Evolutionary conservation across 2,329 filamentous ascomycete species (phyloP).

Genomic region (Arachnopeziza araneosa): DNA sequence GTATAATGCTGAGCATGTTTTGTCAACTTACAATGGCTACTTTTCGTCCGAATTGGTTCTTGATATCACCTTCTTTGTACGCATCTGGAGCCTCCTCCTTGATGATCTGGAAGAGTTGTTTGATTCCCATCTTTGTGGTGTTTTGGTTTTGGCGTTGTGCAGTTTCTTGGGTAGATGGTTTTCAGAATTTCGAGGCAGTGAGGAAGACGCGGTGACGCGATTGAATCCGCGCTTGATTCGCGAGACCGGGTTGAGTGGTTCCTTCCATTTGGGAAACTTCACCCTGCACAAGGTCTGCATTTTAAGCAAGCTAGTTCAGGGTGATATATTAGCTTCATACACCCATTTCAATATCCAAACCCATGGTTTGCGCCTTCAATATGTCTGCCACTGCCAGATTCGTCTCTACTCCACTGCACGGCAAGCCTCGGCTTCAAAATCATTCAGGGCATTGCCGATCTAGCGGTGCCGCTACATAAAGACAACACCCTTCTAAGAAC

Average conservation of each 20-base stretch:
- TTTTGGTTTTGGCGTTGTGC: background rate
- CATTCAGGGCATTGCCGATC: constrained; percentile 9
- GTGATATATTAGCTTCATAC: background rate
- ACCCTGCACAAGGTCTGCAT: background rate
- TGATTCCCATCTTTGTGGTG: constrained; percentile 52
- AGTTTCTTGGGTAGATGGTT: constrained; percentile 1
- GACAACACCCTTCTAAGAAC: background rate
- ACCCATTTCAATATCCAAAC: background rate
- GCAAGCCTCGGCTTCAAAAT: constrained; percentile 11
- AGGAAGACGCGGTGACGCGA: constrained; percentile 17
- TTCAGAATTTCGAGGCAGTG: background rate
- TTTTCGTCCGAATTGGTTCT: constrained; percentile 97
- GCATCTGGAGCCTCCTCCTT: constrained; percentile 92
- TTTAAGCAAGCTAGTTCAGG: background rate
- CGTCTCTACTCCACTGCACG: background rate
- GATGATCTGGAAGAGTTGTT: constrained; percentile 74
- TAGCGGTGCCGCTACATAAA: constrained; percentile 5
- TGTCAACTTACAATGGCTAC: constrained; percentile 79
- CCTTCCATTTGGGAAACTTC: background rate
- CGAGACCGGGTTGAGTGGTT: constrained; percentile 21
- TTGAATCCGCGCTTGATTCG: constrained; percentile 11
- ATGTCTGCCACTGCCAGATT: background rate
- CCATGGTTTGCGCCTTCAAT: background rate
- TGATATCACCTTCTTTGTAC: constrained; percentile 95
- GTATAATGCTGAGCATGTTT: background rate